A percentile compares a stretch with the other conserved stretches of the same genome.
Conservation (phyloP, 2,329 filamentous ascomycete species). For the Paecilomyces niveus region DNA sequence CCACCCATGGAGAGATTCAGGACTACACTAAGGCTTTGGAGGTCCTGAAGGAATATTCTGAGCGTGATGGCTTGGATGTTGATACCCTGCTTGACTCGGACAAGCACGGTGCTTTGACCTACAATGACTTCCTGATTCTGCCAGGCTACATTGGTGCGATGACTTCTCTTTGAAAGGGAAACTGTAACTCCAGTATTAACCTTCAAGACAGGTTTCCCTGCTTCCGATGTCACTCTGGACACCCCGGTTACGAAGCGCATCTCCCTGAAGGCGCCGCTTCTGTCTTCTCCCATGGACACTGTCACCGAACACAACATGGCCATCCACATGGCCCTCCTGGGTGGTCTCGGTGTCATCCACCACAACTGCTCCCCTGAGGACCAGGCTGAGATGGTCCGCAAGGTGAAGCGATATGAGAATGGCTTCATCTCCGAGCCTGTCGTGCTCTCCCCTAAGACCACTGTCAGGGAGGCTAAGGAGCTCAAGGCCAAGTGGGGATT, state of each 20-base stretch:
- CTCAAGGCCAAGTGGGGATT: slow-evolving; percentile 98
- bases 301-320: slow-evolving; percentile 99
- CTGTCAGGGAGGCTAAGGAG: slow-evolving; percentile 81
- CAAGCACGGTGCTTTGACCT: slow-evolving; percentile 88
- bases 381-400: slow-evolving; percentile 97
- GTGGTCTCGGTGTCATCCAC: slow-evolving; percentile 75
- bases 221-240: slow-evolving; percentile 79
- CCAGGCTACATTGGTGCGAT: slow-evolving; percentile 83
- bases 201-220: slow-evolving; percentile 63
- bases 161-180: slow-evolving; percentile 4
- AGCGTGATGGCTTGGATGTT: slow-evolving; percentile 79
- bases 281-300: slow-evolving; percentile 99
- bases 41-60: slow-evolving; percentile 68
- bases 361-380: slow-evolving; percentile 98
- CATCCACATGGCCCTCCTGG: slow-evolving; percentile 66
- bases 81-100: slow-evolving; percentile 83
- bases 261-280: slow-evolving; percentile 88
- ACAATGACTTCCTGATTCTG: slow-evolving; percentile 96
- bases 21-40: slow-evolving; percentile 72
- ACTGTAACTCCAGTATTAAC: slow-evolving; percentile 4
- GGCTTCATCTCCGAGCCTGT: slow-evolving; percentile 96
- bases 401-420: slow-evolving; percentile 99
- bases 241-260: slow-evolving; percentile 93
- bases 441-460: slow-evolving; percentile 79
- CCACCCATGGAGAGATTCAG: slow-evolving; percentile 51